These are phyloP conservation scores for Meyerozyma elateridarum DNA, from an alignment of 1,139 yeast genomes.

Conservation along the genomic window DNA sequence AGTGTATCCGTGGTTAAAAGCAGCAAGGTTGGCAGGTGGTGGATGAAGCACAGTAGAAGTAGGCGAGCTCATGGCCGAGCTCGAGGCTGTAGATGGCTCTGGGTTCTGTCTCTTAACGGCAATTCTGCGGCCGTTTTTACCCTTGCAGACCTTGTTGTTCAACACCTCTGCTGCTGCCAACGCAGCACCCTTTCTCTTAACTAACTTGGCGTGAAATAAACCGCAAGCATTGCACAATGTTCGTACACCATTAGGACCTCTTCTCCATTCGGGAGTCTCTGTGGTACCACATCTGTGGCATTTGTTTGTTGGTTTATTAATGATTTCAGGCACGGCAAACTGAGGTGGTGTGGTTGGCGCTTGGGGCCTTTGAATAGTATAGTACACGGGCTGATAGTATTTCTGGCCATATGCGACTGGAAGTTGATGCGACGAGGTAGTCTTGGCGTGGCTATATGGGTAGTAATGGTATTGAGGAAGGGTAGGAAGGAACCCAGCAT, in stretches of 20 bases:
- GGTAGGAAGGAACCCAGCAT: too few relatives aligned
- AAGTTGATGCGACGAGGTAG: slow-evolving; percentile 5
- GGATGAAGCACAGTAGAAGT: not conserved
- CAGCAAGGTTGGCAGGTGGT: slow-evolving; percentile 1
- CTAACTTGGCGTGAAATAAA: slow-evolving; percentile 69
- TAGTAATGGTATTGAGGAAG: slow-evolving; percentile 4
- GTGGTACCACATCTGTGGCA: slow-evolving; percentile 74
- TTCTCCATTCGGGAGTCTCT: slow-evolving; percentile 89
- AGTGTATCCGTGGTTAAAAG: slow-evolving; percentile 6
- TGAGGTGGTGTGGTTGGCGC: slow-evolving; percentile 12
- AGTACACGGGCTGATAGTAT: slow-evolving; percentile 7
- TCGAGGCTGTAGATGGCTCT: slow-evolving; percentile 3
- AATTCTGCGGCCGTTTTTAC: slow-evolving; percentile 43
- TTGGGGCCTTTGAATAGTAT: slow-evolving; percentile 8
- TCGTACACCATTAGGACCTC: slow-evolving; percentile 83
- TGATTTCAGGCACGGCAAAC: slow-evolving; percentile 29
- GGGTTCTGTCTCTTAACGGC: slow-evolving; percentile 33
- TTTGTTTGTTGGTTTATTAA: slow-evolving; percentile 32
- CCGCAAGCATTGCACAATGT: slow-evolving; percentile 92
- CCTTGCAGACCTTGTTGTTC: slow-evolving; percentile 43
- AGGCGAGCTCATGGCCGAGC: slow-evolving; percentile 3
- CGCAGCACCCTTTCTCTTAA: slow-evolving; percentile 61
- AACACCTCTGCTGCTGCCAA: slow-evolving; percentile 53
- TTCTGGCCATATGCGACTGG: slow-evolving; percentile 4
- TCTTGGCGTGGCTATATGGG: not conserved